Conservation (phyloP, 441 rosid species). For the Pelargonium myrrhifolium region DNA sequence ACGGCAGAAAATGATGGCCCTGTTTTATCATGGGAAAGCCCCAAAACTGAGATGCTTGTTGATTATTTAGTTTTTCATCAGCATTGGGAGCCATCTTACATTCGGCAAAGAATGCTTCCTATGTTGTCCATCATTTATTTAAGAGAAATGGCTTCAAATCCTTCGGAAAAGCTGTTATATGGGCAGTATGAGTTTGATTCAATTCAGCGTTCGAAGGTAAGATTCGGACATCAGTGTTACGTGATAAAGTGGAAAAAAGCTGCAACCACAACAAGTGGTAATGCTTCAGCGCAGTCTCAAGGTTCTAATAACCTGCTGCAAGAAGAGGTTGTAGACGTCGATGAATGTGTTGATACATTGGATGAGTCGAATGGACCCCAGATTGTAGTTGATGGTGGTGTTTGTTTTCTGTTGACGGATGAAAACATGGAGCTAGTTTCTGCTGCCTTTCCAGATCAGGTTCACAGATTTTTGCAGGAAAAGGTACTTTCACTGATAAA, state of each 20-base stretch:
- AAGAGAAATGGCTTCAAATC: conserved; percentile 46
- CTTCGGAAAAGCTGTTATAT: conserved; percentile 35
- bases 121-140: conserved; percentile 76
- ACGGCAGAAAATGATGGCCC: conserved; percentile 32
- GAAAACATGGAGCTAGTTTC: conserved; percentile 59
- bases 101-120: conserved; percentile 67
- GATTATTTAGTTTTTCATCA: conserved; percentile 67
- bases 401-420: conserved; percentile 58
- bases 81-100: conserved; percentile 63
- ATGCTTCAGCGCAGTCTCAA: conserved; percentile 17
- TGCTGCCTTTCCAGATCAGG: conserved; percentile 65
- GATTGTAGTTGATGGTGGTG: conserved; percentile 43
- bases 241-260: conserved; percentile 77
- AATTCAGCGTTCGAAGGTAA: conserved; percentile 55
- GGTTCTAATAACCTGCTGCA: conserved; percentile 26
- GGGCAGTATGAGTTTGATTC: conserved; percentile 73
- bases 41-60: conserved; percentile 62
- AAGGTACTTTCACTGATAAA: too few species aligned
- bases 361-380: conserved; percentile 43
- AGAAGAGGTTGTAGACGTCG: conserved; percentile 38
- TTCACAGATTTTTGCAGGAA: conserved; percentile 45
- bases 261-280: conserved; percentile 21
- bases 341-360: conserved; percentile 37
- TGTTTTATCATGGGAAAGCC: conserved; percentile 54
- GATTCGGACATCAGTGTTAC: conserved; percentile 52